Evolutionary conservation across 176 grass and related monocot species (phyloP), one percentile per base, ranked within the genome.

Genomic region (Hsuehochloa calcarea): DNA sequence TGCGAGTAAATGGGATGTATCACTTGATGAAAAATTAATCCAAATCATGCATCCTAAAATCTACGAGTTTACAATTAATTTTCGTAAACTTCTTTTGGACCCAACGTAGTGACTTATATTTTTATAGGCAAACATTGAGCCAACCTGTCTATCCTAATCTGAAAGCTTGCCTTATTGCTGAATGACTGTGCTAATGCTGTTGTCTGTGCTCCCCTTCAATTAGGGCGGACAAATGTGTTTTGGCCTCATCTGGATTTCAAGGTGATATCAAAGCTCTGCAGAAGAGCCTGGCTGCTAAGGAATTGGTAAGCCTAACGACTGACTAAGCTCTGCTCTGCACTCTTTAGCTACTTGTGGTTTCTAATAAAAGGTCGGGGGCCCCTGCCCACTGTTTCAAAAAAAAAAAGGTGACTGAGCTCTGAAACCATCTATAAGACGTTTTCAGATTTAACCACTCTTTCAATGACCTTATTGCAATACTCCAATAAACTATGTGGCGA

Each of bases 191-290:
- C 61, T 65, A 14, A 78, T 69, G 12, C 40, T 58, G 15, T 73
- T 77, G 11, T 84, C 26, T 29, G 34, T 37, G 8, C 83, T 34
- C 68, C 16, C 15, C 2, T 56, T 4, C 23, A 34, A 73, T 58
- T 80, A 95, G 93, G 62, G 76, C 85, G 49, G 89, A 93, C 23
- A 98, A 95, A 82, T 93, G 87, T 80, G 87, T 93, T 59, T 70
- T 95, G 80, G 91, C 91, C 5, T 95, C 96, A n/a, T 95, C 91
- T 55, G 96, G 96, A 76, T 98, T 93, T 78, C 93, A 98, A 90
- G 96, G 89, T 49, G 96, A 98, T 88, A 90, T 93, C 66, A 92
- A 94, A 87, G 83, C 89, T 83, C 72, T 95, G 49, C 93, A 95
- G 77, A 97, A 93, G 71, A 90, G 85, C 73, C 89, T 97, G 54